Conservation (phyloP, 2,329 filamentous ascomycete genomes). For the Ceratocystis colombiana region DNA sequence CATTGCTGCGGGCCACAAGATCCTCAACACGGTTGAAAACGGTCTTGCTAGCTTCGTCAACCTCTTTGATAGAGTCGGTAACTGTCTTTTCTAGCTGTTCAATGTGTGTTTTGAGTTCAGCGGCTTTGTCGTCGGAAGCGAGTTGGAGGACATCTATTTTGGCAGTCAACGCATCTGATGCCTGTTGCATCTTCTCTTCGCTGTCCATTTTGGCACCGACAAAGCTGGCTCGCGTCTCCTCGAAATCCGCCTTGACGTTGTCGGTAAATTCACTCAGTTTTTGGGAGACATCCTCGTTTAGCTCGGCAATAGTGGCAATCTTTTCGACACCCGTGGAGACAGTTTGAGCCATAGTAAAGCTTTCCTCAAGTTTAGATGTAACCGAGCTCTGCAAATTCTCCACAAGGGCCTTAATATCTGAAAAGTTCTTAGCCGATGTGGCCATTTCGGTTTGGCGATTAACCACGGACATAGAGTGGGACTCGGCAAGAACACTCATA, state of each 20-base stretch:
- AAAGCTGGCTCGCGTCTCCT: constrained; percentile 70
- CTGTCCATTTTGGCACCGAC: constrained; percentile 72
- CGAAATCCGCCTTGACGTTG: constrained; percentile 74
- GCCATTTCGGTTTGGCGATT: constrained; percentile 76
- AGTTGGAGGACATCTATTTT: constrained; percentile 33
- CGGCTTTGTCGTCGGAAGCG: constrained; percentile 2
- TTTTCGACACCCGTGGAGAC: constrained; percentile 37
- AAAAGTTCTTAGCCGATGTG: constrained; percentile 65
- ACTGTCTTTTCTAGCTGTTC: constrained; percentile 75
- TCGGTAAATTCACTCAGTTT: constrained; percentile 63
- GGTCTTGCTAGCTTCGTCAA: constrained; percentile 76
- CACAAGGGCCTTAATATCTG: constrained; percentile 66
- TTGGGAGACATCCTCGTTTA: constrained; percentile 48
- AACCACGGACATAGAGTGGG: constrained; percentile 69
- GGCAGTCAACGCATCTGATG: constrained; percentile 43
- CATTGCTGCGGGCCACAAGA: constrained; percentile 63
- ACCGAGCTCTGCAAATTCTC: constrained; percentile 69
- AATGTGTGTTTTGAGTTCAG: constrained; percentile 71
- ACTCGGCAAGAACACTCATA: constrained; percentile 47
- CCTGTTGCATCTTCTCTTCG: constrained; percentile 62
- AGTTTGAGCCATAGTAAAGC: constrained; percentile 59
- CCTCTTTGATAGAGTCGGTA: constrained; percentile 73
- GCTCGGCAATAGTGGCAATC: constrained; percentile 37
- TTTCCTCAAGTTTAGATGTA: constrained; percentile 65
- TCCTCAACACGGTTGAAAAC: constrained; percentile 77